phyloP scores from a whole-genome alignment of 495 filamentous ascomycete species.

The Aspergillus sclerotioniger region DNA sequence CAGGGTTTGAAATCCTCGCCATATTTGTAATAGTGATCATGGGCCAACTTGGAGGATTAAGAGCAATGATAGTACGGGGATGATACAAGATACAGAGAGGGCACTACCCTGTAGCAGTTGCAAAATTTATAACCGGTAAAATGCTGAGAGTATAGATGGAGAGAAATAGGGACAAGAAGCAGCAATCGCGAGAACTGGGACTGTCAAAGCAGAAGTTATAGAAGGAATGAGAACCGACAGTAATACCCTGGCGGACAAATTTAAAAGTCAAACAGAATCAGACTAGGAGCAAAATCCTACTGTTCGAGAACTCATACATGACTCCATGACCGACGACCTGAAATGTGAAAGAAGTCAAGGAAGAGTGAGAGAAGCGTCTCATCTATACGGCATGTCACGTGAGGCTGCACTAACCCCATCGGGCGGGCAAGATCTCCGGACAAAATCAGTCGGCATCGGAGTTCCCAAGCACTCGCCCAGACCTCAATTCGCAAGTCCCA shows the following conservation, averaged over 20 bases:
- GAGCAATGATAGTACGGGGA: background rate
- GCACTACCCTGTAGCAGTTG: background rate
- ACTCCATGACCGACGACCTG: conserved; percentile 29
- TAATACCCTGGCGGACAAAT: background rate
- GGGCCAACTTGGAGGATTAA: background rate
- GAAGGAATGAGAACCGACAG: background rate
- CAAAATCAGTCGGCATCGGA: conserved; percentile 40
- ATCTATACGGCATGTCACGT: conserved; percentile 27
- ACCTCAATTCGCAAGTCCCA: conserved; percentile 24
- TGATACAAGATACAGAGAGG: background rate
- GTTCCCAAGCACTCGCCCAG: conserved; percentile 14
- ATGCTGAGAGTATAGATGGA: background rate
- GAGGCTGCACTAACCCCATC: conserved; percentile 30
- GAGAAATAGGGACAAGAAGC: background rate
- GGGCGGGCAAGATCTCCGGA: conserved; percentile 23
- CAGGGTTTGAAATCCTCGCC: background rate
- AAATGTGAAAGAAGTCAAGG: background rate
- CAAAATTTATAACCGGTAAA: background rate
- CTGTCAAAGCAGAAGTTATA: background rate
- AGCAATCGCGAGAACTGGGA: background rate
- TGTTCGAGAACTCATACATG: background rate
- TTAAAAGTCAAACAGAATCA: background rate
- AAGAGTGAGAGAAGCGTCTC: background rate
- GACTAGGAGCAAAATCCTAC: too few species aligned
- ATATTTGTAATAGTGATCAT: background rate